Conservation (phyloP, 768 basidiomycete genomes). For the Hygrophorus pudorinus region DNA sequence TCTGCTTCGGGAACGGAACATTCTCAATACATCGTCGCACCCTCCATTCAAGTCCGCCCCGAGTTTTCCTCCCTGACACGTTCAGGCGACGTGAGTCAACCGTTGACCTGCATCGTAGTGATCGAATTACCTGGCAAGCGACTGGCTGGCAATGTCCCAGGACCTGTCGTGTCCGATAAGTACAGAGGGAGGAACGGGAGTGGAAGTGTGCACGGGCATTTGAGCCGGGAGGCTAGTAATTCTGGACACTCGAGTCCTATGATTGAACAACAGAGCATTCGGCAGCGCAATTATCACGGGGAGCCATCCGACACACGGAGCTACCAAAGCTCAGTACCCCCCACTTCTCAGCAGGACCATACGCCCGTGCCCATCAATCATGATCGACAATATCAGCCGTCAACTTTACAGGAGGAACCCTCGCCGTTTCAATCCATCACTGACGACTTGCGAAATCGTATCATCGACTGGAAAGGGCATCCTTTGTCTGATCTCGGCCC, state of each 20-base stretch:
- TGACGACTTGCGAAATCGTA: slow-evolving; percentile 80
- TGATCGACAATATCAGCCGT: not conserved
- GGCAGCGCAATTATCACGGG: slow-evolving; percentile 15
- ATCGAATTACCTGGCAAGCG: slow-evolving; percentile 86
- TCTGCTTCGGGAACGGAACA: slow-evolving; percentile 35
- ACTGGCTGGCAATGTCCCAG: slow-evolving; percentile 35
- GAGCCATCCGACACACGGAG: slow-evolving; percentile 7
- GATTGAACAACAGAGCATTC: slow-evolving; percentile 21
- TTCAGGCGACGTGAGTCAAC: slow-evolving; percentile 60
- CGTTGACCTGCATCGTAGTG: slow-evolving; percentile 82
- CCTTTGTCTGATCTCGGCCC: slow-evolving; percentile 82
- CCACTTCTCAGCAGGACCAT: slow-evolving; percentile 14
- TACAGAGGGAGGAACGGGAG: slow-evolving; percentile 17
- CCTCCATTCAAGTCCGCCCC: slow-evolving; percentile 87
- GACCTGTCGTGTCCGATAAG: slow-evolving; percentile 41
- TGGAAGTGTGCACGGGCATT: slow-evolving; percentile 2
- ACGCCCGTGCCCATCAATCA: slow-evolving; percentile 22
- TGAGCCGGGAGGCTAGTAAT: slow-evolving; percentile 13
- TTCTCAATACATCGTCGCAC: slow-evolving; percentile 73
- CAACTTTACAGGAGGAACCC: slow-evolving; percentile 37
- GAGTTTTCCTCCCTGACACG: slow-evolving; percentile 82
- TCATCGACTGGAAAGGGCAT: slow-evolving; percentile 95
- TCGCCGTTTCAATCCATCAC: slow-evolving; percentile 79
- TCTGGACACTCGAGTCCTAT: slow-evolving; percentile 36
- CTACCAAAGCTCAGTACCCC: slow-evolving; percentile 5